Evolutionary conservation across 2,329 filamentous ascomycete genomes (phyloP), one percentile per base, ranked within the genome.

Genomic region (Penicillium olsonii): DNA sequence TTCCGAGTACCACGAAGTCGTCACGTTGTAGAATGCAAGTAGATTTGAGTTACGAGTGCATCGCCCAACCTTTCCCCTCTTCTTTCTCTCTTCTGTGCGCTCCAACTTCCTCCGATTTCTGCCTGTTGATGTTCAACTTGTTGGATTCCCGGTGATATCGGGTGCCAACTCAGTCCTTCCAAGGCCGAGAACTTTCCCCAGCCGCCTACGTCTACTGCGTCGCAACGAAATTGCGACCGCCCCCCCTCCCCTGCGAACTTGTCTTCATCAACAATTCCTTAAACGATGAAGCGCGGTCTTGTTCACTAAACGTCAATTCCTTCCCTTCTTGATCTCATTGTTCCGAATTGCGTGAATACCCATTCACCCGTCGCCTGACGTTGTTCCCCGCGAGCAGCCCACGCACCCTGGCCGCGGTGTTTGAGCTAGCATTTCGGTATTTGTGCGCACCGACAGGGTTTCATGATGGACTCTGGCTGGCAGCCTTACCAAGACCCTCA

Each of bases 401-500:
- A 57, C 52, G 50, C 55, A 59, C 50, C 61, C 59, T 62, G 62
- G 63, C 63, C 62, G 59, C 63, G 62, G 61, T 61, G 58, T 56
- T 57, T 56, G 54, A 34, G 39, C 45, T 52, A 39, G 56, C 54
- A 52, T 55, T 54, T 58, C 54, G 31, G 42, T 38, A 41, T 52
- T 52, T 46, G 53, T 41, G 41, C 17, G 20, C 34, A 45, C 48
- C 48, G 52, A 57, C 56, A 62, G 35, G 33, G 8, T 35, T 37
- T 9, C 19, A 52, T 29, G 33, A 61, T 83, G 80, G 79, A 82
- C 75, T 75, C 67, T 42, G 71, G 86, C 77, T 88, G 84, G 85
- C 83, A 85, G 75, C 71, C 80, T 56, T 89, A 88, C 73, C 75
- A 81, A 69, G 85, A 88, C 71, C 76, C 68, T 57, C 61, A 84